Percentiles rank a stretch among this genome's conserved stretches.
phyloP scores from a whole-genome alignment of 2,329 filamentous ascomycete species.

The Cryoendolithus antarcticus region DNA sequence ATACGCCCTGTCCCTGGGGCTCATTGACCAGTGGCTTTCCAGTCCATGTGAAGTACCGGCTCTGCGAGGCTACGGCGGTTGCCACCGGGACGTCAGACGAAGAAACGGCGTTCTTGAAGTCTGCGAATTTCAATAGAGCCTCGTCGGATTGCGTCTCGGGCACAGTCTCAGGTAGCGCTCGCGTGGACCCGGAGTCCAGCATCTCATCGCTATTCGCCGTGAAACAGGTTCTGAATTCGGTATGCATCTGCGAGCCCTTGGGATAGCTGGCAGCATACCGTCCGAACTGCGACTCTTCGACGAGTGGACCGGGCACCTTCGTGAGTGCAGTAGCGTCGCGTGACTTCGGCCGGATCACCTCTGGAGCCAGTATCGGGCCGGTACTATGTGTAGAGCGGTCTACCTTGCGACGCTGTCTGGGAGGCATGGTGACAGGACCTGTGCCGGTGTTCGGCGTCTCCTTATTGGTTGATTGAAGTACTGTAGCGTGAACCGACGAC shows the following conservation, averaged over 20 bases:
- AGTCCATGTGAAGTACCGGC: neutral
- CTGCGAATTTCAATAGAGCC: conserved; percentile 4
- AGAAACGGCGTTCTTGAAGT: conserved; percentile 2
- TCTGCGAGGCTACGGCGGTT: neutral
- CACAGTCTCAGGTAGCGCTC: conserved; percentile 2
- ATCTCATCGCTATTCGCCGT: neutral
- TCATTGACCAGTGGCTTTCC: neutral
- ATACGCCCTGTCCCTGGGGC: too few relatives aligned
- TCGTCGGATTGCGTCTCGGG: conserved; percentile 8
- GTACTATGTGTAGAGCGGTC: conserved; percentile 1
- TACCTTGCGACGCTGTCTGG: conserved; percentile 1
- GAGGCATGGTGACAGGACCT: neutral
- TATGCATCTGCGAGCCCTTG: neutral
- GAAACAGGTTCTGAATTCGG: conserved; percentile 5
- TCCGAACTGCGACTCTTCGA: conserved; percentile 8
- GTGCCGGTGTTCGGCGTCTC: neutral
- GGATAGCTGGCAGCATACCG: neutral
- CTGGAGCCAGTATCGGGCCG: neutral
- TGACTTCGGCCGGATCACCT: neutral
- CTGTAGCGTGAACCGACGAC: too few relatives aligned
- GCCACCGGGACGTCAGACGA: neutral
- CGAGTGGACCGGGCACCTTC: conserved; percentile 3
- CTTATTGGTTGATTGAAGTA: neutral
- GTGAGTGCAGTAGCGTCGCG: neutral
- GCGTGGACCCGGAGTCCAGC: too few relatives aligned